Conservation (phyloP, 1,284 basidiomycete species). For the Ceraceosorus guamensis region DNA sequence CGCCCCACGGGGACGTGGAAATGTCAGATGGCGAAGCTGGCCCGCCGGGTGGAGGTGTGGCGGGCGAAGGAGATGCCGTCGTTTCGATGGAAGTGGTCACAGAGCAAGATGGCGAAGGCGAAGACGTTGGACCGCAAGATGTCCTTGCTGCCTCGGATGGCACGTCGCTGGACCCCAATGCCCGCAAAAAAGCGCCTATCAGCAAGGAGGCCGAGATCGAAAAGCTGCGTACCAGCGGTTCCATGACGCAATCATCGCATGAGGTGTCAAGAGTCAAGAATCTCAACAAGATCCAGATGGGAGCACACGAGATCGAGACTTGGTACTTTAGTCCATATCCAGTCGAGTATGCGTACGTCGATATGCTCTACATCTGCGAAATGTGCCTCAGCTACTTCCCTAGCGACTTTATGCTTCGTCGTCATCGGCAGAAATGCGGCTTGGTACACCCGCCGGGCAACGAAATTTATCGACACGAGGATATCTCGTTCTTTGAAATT, state of each 20-base stretch:
- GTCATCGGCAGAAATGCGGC: conserved; percentile 86
- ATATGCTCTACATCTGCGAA: conserved; percentile 94
- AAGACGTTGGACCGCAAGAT: conserved; percentile 16
- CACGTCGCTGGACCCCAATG: conserved; percentile 40
- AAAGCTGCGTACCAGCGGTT: conserved; percentile 91
- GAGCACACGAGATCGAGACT: conserved; percentile 88
- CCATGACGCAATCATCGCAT: conserved; percentile 96
- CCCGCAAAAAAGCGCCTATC: conserved; percentile 57
- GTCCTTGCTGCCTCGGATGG: conserved; percentile 8
- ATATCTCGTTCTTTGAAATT: conserved; percentile 89
- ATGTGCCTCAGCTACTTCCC: conserved; percentile 61
- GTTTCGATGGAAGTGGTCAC: conserved; percentile 54
- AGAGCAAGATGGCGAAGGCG: conserved; percentile 31
- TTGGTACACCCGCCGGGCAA: conserved; percentile 94
- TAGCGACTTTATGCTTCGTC: conserved; percentile 24
- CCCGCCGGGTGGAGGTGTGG: conserved; percentile 5
- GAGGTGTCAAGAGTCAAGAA: conserved; percentile 98
- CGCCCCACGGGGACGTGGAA: conserved; percentile 2
- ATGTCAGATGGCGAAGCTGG: conserved; percentile 55
- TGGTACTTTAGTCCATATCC: conserved; percentile 99
- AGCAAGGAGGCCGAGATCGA: conserved; percentile 97
- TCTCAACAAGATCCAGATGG: conserved; percentile 91
- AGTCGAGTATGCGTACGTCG: conserved; percentile 90
- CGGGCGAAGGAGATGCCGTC: conserved; percentile 42
- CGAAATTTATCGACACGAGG: conserved; percentile 89